These are phyloP conservation scores for Sutorius australiensis DNA, from an alignment of 768 basidiomycete genomes.

Conservation along the genomic window DNA sequence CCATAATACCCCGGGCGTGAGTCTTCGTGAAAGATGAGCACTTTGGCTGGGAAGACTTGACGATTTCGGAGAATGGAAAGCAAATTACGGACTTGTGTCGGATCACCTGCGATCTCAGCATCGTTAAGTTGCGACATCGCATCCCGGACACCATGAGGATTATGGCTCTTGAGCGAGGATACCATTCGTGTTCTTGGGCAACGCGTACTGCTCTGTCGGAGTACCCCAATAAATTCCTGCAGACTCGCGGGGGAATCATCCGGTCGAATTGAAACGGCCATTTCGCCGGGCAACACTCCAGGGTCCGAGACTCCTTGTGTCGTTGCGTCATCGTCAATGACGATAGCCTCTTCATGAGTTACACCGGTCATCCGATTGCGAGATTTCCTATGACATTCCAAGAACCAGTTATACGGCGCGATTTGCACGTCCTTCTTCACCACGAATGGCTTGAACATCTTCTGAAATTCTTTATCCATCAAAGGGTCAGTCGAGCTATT, in stretches of 20 bases:
- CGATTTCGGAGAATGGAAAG: slow-evolving; percentile 61
- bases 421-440: slow-evolving; percentile 70
- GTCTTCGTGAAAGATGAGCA: slow-evolving; percentile 80
- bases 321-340: slow-evolving; percentile 47
- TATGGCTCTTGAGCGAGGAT: slow-evolving; percentile 28
- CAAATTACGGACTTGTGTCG: slow-evolving; percentile 60
- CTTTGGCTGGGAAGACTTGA: slow-evolving; percentile 65
- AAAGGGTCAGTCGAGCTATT: slow-evolving; percentile 33
- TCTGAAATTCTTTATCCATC: slow-evolving; percentile 62
- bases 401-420: slow-evolving; percentile 73
- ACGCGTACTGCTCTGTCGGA: slow-evolving; percentile 30
- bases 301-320: slow-evolving; percentile 6
- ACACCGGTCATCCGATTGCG: slow-evolving; percentile 18
- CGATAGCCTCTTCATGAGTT: slow-evolving; percentile 47
- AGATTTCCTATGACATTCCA: slow-evolving; percentile 29
- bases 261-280: neutral
- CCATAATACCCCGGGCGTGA: slow-evolving; percentile 90
- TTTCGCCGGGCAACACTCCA: slow-evolving; percentile 3
- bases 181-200: slow-evolving; percentile 17
- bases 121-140: slow-evolving; percentile 66
- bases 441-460: slow-evolving; percentile 73
- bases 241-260: slow-evolving; percentile 8
- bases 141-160: slow-evolving; percentile 41
- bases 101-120: slow-evolving; percentile 74
- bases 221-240: slow-evolving; percentile 18